Base-by-base conservation (phyloP, 768 basidiomycete genomes). In the Hypholoma sublateritium region DNA sequence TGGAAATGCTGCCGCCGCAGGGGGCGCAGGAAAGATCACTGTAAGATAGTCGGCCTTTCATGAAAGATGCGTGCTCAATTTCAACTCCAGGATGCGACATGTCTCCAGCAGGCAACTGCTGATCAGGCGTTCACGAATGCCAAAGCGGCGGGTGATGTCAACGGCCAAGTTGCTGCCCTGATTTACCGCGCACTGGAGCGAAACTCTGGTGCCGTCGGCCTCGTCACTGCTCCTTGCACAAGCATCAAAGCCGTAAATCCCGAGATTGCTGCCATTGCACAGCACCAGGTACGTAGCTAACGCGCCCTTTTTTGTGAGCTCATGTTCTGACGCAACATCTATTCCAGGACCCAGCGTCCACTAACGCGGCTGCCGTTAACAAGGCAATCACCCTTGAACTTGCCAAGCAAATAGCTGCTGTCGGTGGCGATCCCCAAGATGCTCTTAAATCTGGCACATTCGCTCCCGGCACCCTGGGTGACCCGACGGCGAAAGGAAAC, bases 41-140 rank as follows among this genome's bases (percentile, higher is more conserved):
- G 83, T 83, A 52, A 48, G 78, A 1, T 63, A 21, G 46, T 16
- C 6, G 35, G 3, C 9, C 50, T 32, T 24, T 6, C 4, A 48
- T 14, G 19, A 3, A 19, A 42, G 13, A 39, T 45, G 48, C 12
- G 50, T 6, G 19, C 22, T 41, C 22, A 47, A 36, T 37, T 50
- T 34, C 50, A 45, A n/a, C 19, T 32, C 6, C 52, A 83, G 80
- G 79, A 87, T 62, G 67, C 80, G 8, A 81, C 79, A 53, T 88
- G 86, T 67, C 75, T 88, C 17, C 86, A 87, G 64, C 83, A 85
- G 72, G 83, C 81, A 0, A 81, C 78, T 5, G 85, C 85, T 45
- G 85, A 87, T 63, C 84, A 83, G 65, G 87, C 87, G 0, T 89
- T 88, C 74, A 85, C 85, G 34, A 88, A 88, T 66, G 86, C 86